Conservation (phyloP, 768 basidiomycete genomes). For the Tremella yokohamensis region DNA sequence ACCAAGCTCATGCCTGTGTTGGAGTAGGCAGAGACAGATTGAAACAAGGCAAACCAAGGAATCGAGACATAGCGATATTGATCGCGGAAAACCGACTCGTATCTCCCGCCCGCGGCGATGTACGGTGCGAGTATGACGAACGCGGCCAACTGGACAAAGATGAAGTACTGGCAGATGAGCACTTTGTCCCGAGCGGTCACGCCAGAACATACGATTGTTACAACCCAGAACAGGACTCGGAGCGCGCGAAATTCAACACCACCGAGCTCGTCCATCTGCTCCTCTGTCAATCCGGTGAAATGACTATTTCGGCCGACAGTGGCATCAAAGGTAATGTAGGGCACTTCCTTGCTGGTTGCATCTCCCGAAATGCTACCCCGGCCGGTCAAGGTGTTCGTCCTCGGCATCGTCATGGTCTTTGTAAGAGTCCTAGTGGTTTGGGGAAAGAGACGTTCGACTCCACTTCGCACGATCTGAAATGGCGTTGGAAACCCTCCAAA, state of each 20-base stretch:
- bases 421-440: slow-evolving; percentile 59
- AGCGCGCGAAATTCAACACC: slow-evolving; percentile 89
- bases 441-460: slow-evolving; percentile 65
- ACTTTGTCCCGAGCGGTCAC: slow-evolving; percentile 6
- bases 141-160: slow-evolving; percentile 64
- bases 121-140: slow-evolving; percentile 79
- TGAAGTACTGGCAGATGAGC: slow-evolving; percentile 65
- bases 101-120: slow-evolving; percentile 59
- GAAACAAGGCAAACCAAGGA: slow-evolving; percentile 79
- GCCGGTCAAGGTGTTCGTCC: slow-evolving; percentile 54
- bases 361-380: slow-evolving; percentile 53
- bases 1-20: slow-evolving; percentile 79
- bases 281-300: slow-evolving; percentile 61
- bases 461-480: slow-evolving; percentile 51
- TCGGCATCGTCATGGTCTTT: slow-evolving; percentile 71
- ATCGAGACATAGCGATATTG: slow-evolving; percentile 60
- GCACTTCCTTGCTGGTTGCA: slow-evolving; percentile 55
- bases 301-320: slow-evolving; percentile 73
- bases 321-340: slow-evolving; percentile 83
- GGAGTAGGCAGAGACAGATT: slow-evolving; percentile 78
- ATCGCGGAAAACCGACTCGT: slow-evolving; percentile 60
- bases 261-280: slow-evolving; percentile 85
- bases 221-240: slow-evolving; percentile 74
- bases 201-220: slow-evolving; percentile 61
- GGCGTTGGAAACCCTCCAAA: slow-evolving; percentile 53